Evolutionary conservation across 2,329 filamentous ascomycete genomes (phyloP).

Genomic region (Colletotrichum sp.): DNA sequence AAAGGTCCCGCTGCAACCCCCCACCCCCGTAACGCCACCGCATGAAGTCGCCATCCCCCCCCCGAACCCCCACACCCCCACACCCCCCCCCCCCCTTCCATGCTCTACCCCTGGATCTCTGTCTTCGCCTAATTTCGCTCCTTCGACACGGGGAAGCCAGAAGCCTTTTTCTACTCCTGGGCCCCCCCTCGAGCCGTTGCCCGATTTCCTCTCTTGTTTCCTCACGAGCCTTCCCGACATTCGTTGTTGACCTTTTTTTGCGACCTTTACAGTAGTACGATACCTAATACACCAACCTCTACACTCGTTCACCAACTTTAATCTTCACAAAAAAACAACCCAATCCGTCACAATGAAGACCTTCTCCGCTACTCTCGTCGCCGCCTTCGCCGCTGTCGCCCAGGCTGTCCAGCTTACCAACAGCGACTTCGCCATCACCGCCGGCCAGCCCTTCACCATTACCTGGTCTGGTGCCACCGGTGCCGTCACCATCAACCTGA

Average conservation of each 20-base stretch:
- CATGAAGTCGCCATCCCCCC: no score
- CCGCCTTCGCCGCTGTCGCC: slow-evolving; percentile 34
- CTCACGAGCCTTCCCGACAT: slow-evolving; percentile 21
- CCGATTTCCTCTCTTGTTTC: neutral
- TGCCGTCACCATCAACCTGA: slow-evolving; percentile 46
- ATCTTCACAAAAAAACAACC: slow-evolving; percentile 16
- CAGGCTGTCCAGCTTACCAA: slow-evolving; percentile 39
- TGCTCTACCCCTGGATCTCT: slow-evolving; percentile 14
- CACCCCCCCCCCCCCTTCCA: slow-evolving; percentile 14
- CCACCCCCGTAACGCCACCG: no score
- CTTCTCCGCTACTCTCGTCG: slow-evolving; percentile 30
- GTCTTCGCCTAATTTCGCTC: slow-evolving; percentile 22
- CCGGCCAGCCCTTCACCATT: slow-evolving; percentile 47
- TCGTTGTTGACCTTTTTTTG: slow-evolving; percentile 19
- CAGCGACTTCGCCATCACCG: slow-evolving; percentile 36
- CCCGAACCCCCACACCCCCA: no score
- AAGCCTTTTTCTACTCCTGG: slow-evolving; percentile 20
- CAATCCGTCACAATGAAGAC: slow-evolving; percentile 37
- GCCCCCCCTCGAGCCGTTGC: neutral
- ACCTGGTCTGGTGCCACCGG: slow-evolving; percentile 46
- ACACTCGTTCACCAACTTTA: slow-evolving; percentile 11
- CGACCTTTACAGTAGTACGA: slow-evolving; percentile 14
- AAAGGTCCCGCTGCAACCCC: no score
- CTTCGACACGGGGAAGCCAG: slow-evolving; percentile 11
- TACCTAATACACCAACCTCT: slow-evolving; percentile 12